These are phyloP conservation scores for Selenicereus undatus DNA, from an alignment of 148 eudicot species.

Conservation along the genomic window DNA sequence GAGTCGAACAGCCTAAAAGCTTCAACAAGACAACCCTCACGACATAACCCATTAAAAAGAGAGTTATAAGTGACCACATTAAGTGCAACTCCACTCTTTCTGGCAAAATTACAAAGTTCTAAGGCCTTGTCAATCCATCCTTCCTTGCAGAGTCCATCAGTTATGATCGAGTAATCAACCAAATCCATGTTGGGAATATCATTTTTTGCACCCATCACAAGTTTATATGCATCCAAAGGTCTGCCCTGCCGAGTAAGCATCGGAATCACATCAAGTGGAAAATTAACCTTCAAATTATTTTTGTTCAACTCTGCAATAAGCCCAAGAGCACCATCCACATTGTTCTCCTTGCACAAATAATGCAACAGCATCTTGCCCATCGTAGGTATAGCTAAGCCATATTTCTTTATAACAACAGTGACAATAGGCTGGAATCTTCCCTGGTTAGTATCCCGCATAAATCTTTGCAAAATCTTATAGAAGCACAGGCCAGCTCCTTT, in stretches of 20 bases:
- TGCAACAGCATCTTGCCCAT: constrained; percentile 44
- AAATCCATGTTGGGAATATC: constrained; percentile 47
- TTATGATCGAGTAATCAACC: constrained; percentile 61
- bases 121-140: constrained; percentile 70
- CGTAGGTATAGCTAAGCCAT: constrained; percentile 45
- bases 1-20: constrained; percentile 90
- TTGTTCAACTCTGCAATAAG: constrained; percentile 42
- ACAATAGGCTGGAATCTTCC: constrained; percentile 39
- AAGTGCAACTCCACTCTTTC: constrained; percentile 52
- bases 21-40: constrained; percentile 78
- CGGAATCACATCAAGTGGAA: constrained; percentile 40
- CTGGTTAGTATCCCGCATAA: constrained; percentile 38
- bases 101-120: constrained; percentile 53
- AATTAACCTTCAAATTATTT: constrained; percentile 28
- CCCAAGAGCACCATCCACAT: constrained; percentile 51
- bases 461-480: constrained; percentile 39
- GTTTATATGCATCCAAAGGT: constrained; percentile 63
- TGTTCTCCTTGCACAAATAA: constrained; percentile 52
- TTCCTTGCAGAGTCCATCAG: constrained; percentile 78
- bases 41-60: constrained; percentile 73
- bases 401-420: constrained; percentile 47
- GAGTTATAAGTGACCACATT: constrained; percentile 69
- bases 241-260: constrained; percentile 52
- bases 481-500: constrained; percentile 28
- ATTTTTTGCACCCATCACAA: constrained; percentile 46